Evolutionary conservation across 352 stramenopile species (phyloP).

Genomic region (Globisporangium orthogonon): DNA sequence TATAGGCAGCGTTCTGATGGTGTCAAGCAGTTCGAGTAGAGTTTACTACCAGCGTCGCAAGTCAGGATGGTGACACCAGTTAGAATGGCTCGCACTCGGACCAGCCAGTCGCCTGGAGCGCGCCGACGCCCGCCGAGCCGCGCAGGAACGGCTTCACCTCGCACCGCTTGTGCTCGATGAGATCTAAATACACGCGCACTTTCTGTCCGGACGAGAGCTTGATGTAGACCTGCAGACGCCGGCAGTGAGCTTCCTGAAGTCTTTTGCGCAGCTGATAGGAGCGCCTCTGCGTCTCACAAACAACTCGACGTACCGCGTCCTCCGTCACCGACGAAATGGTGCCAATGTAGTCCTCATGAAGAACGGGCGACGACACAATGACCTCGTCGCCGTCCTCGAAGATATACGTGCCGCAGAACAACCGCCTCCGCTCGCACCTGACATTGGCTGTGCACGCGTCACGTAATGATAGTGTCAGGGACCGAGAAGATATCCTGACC

Average conservation of each 20-base stretch:
- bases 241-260: neutral
- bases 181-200: slow-evolving; percentile 49
- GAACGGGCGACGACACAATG: slow-evolving; percentile 48
- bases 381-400: slow-evolving; percentile 83
- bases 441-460: slow-evolving; percentile 23
- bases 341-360: slow-evolving; percentile 71
- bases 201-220: slow-evolving; percentile 58
- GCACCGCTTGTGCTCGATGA: slow-evolving; percentile 50
- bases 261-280: too few relatives aligned
- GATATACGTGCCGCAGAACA: slow-evolving; percentile 65
- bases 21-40: neutral
- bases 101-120: slow-evolving; percentile 49
- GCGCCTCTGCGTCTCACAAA: neutral
- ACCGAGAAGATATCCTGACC: neutral
- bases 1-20: neutral
- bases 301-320: slow-evolving; percentile 33
- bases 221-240: slow-evolving; percentile 35
- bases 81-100: slow-evolving; percentile 59
- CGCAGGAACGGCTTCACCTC: slow-evolving; percentile 61
- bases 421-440: slow-evolving; percentile 39
- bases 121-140: slow-evolving; percentile 32
- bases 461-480: slow-evolving; percentile 1
- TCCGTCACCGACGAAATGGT: slow-evolving; percentile 68
- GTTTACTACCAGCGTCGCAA: neutral
- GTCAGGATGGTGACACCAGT: neutral